These are phyloP conservation scores for Anethum foeniculum DNA, from an alignment of 140 eudicot species.

Conservation along the genomic window DNA sequence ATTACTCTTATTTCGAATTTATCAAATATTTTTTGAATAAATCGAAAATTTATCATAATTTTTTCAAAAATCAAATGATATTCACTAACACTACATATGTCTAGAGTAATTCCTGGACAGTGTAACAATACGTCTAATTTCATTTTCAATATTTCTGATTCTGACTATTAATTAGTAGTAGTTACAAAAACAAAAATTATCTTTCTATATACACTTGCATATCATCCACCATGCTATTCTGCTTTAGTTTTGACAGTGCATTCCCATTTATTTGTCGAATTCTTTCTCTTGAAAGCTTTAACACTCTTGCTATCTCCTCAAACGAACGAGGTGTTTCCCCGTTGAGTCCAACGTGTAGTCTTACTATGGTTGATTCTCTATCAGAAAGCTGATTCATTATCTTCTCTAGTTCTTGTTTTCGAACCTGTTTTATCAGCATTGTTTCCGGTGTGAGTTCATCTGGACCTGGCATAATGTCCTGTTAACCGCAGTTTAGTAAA, in stretches of 20 bases:
- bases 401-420: slow-evolving; percentile 25
- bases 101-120: no score
- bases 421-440: slow-evolving; percentile 19
- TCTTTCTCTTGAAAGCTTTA: slow-evolving; percentile 13
- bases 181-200: neutral
- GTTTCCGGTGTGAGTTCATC: slow-evolving; percentile 32
- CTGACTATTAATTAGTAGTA: neutral
- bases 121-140: neutral
- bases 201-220: slow-evolving; percentile 14
- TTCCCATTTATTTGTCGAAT: slow-evolving; percentile 28
- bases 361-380: slow-evolving; percentile 25
- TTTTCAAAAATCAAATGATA: no score
- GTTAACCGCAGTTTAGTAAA: neutral
- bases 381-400: slow-evolving; percentile 19
- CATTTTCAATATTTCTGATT: neutral
- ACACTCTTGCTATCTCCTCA: slow-evolving; percentile 31
- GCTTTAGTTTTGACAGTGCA: slow-evolving; percentile 27
- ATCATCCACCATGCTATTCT: slow-evolving; percentile 12
- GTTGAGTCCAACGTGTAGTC: slow-evolving; percentile 28
- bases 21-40: no score
- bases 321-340: slow-evolving; percentile 24
- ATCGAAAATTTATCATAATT: no score
- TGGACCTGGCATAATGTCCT: slow-evolving; percentile 37
- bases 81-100: no score
- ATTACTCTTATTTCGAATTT: no score